A percentile compares a stretch with the other conserved stretches of the same genome.
phyloP scores from a whole-genome alignment of 306 rosid species.

The Trichosanthes truncata region DNA sequence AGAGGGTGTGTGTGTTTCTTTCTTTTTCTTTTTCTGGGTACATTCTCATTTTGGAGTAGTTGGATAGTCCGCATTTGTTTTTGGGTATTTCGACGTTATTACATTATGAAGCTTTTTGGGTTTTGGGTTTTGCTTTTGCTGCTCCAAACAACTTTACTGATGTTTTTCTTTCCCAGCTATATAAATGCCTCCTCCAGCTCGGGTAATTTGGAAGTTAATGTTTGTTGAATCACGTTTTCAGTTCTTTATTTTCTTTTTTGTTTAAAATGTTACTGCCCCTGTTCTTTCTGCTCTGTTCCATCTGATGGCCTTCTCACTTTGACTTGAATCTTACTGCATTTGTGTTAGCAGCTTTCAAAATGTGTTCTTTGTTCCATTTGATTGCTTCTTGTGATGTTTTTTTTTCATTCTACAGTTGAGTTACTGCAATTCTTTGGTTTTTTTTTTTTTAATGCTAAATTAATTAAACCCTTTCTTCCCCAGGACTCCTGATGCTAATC shows the following conservation, averaged over 20 bases:
- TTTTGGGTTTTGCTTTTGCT: constrained; percentile 32
- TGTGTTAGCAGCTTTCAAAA: neutral
- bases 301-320: neutral
- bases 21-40: neutral
- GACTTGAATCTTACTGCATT: neutral
- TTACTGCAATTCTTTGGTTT: neutral
- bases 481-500: neutral
- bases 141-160: neutral
- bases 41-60: neutral
- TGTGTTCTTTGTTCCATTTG: neutral
- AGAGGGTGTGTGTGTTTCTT: neutral
- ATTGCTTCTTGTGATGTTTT: neutral
- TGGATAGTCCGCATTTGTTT: neutral
- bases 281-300: neutral
- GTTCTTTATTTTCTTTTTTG: neutral
- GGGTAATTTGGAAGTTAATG: too few relatives aligned
- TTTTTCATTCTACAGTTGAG: neutral
- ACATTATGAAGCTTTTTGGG: constrained; percentile 47
- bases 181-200: neutral
- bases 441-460: neutral
- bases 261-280: neutral
- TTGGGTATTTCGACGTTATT: neutral
- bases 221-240: neutral
- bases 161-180: neutral
- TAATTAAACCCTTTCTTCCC: neutral